Base-by-base conservation (phyloP, 345 rosid genomes). In the Hirschfeldia incana region DNA sequence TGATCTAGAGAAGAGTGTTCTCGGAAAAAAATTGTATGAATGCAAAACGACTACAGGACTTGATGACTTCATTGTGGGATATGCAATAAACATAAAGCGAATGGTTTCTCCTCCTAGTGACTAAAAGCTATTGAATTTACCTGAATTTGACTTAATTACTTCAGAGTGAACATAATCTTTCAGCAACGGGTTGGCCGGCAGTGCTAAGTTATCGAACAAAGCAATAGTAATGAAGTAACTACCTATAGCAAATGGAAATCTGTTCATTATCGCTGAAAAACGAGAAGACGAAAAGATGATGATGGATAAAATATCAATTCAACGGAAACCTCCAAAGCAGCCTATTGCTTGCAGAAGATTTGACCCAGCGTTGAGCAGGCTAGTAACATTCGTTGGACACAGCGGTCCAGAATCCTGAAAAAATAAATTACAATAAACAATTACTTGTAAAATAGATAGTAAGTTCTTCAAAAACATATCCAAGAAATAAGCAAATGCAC, bases 281-380 rank as follows among this genome's bases (percentile, higher is more conserved):
- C 32, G 73, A 16, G 63, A 30, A 44, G 66, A 76, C 7, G 34
- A 75, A 26, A 33, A 46, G 33, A 73, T 39, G 37, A 55, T 6
- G 57, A 27, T 66, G 37, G 60, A 51, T 42, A 65, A 15, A 60
- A 46, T 29, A 46, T 44, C 57, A 34, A 59, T 67, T 64, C 33
- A 75, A 79, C 70, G n/a, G 13, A 77, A 89, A 93, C 99, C 94
- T 69, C 76, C 72, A 78, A 89, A 93, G 76, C 86, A 84, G 34
- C 99, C 99, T 78, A 95, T 83, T 29, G 89, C 90, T 89, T 95
- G 99, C 74, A 95, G 88, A 82, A 95, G 86, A 84, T 95, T 95
- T 63, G 96, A 84, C 75, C 99, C 99, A 76, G 81, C 83, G 70
- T 89, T 85, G 65, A 95, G 88, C 84, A 93, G 77, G 42, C 70